phyloP scores from a whole-genome alignment of 1,139 yeast species.

The Kluyveromyces sp. region DNA sequence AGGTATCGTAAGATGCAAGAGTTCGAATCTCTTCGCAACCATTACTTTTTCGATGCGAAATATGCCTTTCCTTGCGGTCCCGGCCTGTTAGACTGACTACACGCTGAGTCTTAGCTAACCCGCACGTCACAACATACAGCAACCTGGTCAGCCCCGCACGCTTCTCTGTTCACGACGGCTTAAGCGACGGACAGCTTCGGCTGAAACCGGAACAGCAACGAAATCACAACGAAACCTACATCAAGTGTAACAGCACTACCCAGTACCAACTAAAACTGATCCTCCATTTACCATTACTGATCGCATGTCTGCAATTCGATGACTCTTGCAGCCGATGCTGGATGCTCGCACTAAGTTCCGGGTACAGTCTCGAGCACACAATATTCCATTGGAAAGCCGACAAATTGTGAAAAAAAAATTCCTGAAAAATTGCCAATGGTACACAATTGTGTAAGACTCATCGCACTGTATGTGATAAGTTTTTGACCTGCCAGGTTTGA shows the following conservation, averaged over 20 bases:
- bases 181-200: neutral
- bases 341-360: neutral
- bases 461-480: neutral
- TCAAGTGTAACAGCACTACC: too few relatives aligned
- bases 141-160: neutral
- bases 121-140: too few relatives aligned
- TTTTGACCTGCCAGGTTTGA: neutral
- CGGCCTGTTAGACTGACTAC: too few relatives aligned
- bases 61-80: too few relatives aligned
- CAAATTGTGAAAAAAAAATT: neutral
- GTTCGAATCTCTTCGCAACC: slow-evolving; percentile 24
- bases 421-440: too few relatives aligned
- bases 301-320: too few relatives aligned
- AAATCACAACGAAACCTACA: too few relatives aligned
- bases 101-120: too few relatives aligned
- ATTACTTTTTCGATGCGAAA: slow-evolving; percentile 14
- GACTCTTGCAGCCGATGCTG: neutral
- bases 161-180: too few relatives aligned
- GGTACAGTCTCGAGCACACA: neutral
- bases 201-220: neutral
- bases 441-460: too few relatives aligned
- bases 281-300: too few relatives aligned
- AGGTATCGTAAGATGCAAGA: slow-evolving; percentile 24
- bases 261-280: too few relatives aligned
- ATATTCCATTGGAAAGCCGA: neutral